phyloP scores from a whole-genome alignment of 176 grass and related monocot species.

The Ampelocalamus luodianensis region DNA sequence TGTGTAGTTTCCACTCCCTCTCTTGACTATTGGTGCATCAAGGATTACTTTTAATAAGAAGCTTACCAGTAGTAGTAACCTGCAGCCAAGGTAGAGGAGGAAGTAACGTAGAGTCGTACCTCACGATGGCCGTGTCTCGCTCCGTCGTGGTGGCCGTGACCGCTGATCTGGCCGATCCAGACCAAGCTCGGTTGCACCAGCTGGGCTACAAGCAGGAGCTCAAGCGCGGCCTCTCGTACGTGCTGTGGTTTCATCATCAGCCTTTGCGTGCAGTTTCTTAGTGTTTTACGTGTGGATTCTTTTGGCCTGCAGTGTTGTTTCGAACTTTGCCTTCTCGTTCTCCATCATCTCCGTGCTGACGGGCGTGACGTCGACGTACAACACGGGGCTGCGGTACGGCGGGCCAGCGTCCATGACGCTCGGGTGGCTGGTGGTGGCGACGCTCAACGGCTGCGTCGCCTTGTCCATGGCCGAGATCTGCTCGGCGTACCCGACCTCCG shows the following conservation, averaged over 20 bases:
- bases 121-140: neutral
- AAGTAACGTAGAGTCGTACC: neutral
- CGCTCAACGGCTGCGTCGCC: constrained; percentile 58
- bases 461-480: constrained; percentile 94
- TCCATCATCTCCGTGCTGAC: constrained; percentile 67
- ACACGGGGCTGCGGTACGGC: constrained; percentile 75
- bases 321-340: constrained; percentile 60
- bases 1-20: neutral
- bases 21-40: neutral
- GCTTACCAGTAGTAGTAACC: neutral
- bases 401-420: constrained; percentile 66
- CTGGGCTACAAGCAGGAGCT: constrained; percentile 83
- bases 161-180: constrained; percentile 21
- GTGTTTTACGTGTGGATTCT: neutral
- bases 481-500: constrained; percentile 84
- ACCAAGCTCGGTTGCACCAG: constrained; percentile 48
- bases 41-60: no score
- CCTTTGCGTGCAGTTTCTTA: neutral
- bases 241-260: neutral
- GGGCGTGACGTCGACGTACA: constrained; percentile 63
- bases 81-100: neutral
- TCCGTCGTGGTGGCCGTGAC: neutral
- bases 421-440: constrained; percentile 52
- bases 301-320: neutral
- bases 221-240: constrained; percentile 71